These are phyloP conservation scores for Colletotrichum theobromicola DNA, from an alignment of 2,329 filamentous ascomycete genomes.

Conservation along the genomic window DNA sequence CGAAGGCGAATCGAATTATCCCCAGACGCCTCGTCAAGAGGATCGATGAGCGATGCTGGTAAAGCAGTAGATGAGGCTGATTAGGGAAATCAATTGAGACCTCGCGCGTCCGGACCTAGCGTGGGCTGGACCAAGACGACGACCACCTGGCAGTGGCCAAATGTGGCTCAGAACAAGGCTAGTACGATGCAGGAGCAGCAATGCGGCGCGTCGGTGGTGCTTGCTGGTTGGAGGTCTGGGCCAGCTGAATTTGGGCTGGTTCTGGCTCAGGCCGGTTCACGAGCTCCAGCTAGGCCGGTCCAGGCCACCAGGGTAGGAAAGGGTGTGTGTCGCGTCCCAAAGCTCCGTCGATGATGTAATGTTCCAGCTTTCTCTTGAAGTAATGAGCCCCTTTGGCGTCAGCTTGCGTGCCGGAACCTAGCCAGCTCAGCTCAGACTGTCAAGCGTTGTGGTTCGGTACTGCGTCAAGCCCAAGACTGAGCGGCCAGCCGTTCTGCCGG, in stretches of 20 bases:
- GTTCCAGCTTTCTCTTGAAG: background rate
- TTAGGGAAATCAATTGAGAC: conserved; percentile 6
- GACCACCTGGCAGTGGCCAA: background rate
- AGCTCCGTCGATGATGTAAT: conserved; percentile 15
- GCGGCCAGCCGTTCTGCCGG: background rate
- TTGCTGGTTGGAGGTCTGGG: background rate
- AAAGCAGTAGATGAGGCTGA: background rate
- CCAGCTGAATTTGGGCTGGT: background rate
- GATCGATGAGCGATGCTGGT: background rate
- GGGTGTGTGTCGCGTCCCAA: background rate
- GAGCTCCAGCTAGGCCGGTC: background rate
- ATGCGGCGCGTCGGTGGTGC: background rate
- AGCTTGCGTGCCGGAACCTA: background rate
- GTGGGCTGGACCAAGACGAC: conserved; percentile 6
- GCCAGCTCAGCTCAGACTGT: background rate
- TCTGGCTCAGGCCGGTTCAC: background rate
- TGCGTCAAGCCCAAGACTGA: background rate
- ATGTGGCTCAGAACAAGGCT: conserved; percentile 7
- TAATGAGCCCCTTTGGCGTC: background rate
- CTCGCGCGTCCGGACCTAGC: conserved; percentile 2
- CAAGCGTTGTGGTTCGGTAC: background rate
- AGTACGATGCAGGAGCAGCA: conserved; percentile 10
- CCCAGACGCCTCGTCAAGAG: background rate
- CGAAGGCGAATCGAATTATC: background rate
- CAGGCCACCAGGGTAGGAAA: background rate